phyloP scores from a whole-genome alignment of 1,284 basidiomycete genomes.

The Ceratobasidium sp. region DNA sequence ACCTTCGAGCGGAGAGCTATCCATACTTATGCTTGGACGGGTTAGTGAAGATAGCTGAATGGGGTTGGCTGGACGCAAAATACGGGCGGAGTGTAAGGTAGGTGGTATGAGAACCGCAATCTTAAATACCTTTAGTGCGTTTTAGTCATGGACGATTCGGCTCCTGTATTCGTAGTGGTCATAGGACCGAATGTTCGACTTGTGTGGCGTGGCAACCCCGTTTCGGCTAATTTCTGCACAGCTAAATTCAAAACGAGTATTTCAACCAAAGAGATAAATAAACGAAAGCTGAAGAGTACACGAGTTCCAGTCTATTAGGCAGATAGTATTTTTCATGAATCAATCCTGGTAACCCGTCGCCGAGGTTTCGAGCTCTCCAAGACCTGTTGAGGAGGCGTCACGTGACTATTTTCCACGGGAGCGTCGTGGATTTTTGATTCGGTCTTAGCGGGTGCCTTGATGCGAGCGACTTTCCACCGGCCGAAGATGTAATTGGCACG shows the following conservation, averaged over 20 bases:
- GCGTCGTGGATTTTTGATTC: not conserved
- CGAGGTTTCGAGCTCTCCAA: slow-evolving; percentile 4
- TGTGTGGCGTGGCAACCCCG: too few relatives aligned
- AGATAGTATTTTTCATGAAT: slow-evolving; percentile 1
- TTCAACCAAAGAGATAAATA: not conserved
- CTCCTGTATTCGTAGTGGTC: too few relatives aligned
- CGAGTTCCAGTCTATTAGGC: not conserved
- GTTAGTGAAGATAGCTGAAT: too few relatives aligned
- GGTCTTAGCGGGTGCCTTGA: not conserved
- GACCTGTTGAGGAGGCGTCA: not conserved
- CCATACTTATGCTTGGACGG: too few relatives aligned
- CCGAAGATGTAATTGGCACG: slow-evolving; percentile 86
- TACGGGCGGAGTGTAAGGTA: too few relatives aligned
- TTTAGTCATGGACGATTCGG: too few relatives aligned
- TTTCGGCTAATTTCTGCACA: too few relatives aligned
- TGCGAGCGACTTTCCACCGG: slow-evolving; percentile 58
- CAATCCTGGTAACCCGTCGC: slow-evolving; percentile 19
- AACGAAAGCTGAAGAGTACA: not conserved
- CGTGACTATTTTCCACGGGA: not conserved
- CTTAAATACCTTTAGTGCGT: too few relatives aligned
- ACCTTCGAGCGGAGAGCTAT: too few relatives aligned
- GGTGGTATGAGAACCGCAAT: too few relatives aligned
- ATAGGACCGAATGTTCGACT: too few relatives aligned
- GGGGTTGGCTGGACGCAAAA: too few relatives aligned
- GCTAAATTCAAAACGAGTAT: not conserved